Evolutionary conservation across 129 eudicot species (phyloP).

Genomic region (Escallonia herrerae): DNA sequence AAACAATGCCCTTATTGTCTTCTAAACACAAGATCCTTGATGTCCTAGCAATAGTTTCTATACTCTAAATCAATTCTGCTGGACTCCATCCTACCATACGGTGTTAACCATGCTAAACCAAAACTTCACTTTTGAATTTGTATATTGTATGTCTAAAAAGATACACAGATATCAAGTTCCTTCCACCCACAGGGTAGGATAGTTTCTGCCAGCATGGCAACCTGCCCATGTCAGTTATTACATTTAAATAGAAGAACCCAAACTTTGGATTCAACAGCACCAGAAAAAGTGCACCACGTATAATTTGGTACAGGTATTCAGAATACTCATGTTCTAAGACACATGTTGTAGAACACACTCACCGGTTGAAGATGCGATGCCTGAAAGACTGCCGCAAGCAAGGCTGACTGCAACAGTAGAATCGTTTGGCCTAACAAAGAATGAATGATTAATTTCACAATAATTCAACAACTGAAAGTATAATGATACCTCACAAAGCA

Average conservation of each 20-base stretch:
- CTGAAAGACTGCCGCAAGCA: constrained; percentile 87
- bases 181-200: too few species aligned
- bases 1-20: not conserved
- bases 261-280: not conserved
- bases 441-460: constrained; percentile 1
- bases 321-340: too few species aligned
- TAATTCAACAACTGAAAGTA: not conserved
- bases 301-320: too few species aligned
- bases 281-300: not conserved
- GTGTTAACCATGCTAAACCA: too few species aligned
- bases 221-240: too few species aligned
- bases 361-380: constrained; percentile 91
- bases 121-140: too few species aligned
- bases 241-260: not conserved
- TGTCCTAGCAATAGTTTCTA: not conserved
- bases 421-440: constrained; percentile 61
- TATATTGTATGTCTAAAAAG: too few species aligned
- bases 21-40: not conserved
- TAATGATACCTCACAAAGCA: not conserved
- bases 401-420: constrained; percentile 69
- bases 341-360: not conserved
- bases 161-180: too few species aligned
- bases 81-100: too few species aligned
- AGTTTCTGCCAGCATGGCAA: too few species aligned
- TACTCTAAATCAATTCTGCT: not conserved